These are phyloP conservation scores for Xylaria digitata DNA, from an alignment of 2,329 filamentous ascomycete genomes.

Conservation along the genomic window DNA sequence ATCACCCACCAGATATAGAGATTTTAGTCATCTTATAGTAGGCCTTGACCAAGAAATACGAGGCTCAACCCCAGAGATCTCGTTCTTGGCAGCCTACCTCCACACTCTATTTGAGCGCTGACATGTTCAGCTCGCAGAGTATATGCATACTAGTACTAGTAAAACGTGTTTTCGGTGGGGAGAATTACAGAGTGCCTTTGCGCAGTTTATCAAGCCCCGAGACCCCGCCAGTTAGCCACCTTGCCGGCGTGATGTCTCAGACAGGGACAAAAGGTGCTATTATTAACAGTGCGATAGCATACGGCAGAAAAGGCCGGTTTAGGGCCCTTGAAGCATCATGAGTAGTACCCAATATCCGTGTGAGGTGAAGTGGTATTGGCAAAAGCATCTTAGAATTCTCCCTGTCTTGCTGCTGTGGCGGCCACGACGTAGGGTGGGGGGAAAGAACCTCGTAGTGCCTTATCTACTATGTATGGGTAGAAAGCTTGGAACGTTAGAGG, in stretches of 20 bases:
- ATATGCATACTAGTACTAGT: neutral
- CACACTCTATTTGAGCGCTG: constrained; percentile 18
- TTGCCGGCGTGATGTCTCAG: constrained; percentile 21
- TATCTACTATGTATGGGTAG: constrained; percentile 22
- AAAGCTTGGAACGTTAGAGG: constrained; percentile 12
- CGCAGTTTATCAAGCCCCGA: constrained; percentile 12
- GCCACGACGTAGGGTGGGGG: neutral
- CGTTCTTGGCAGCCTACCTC: constrained; percentile 19
- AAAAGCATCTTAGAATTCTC: neutral
- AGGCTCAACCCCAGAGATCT: constrained; percentile 8
- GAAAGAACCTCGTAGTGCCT: constrained; percentile 11
- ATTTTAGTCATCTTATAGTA: constrained; percentile 5
- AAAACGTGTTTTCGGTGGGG: constrained; percentile 31
- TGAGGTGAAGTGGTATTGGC: neutral
- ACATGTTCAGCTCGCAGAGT: constrained; percentile 21
- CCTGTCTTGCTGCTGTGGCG: neutral
- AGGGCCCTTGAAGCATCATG: neutral
- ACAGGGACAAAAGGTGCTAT: constrained; percentile 8
- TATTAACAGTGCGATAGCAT: constrained; percentile 7
- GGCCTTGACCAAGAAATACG: constrained; percentile 6
- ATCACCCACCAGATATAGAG: neutral
- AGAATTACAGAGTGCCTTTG: constrained; percentile 18
- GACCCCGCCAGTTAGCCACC: neutral
- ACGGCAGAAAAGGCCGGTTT: neutral
- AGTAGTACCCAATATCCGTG: neutral